Evolutionary conservation across 306 rosid genomes (phyloP).

Genomic region (Argentina anserina): DNA sequence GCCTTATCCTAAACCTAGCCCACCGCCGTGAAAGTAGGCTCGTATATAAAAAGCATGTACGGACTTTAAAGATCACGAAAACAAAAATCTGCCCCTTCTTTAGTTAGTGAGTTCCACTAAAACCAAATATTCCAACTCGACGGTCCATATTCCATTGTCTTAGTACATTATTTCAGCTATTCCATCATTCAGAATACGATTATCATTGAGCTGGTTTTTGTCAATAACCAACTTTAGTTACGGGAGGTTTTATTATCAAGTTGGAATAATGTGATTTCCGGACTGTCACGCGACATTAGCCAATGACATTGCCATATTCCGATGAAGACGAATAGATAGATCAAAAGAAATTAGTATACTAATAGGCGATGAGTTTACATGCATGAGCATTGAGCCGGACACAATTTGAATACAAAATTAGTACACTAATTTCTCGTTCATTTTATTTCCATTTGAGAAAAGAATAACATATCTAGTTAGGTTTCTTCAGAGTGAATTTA

Average conservation of each 20-base stretch:
- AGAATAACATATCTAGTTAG: neutral
- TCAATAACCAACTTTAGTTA: neutral
- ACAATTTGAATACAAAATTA: too few relatives aligned
- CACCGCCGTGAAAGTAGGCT: conserved; percentile 48
- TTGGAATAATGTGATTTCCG: neutral
- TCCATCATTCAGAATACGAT: neutral
- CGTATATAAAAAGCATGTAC: conserved; percentile 17
- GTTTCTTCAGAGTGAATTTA: neutral
- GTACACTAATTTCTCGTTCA: too few relatives aligned
- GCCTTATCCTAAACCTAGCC: conserved; percentile 53
- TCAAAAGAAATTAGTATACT: too few relatives aligned
- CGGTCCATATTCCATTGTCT: conserved; percentile 28
- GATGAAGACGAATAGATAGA: too few relatives aligned
- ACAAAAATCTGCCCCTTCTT: conserved; percentile 11
- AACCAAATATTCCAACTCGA: conserved; percentile 36
- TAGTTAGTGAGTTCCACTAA: conserved; percentile 25
- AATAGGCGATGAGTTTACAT: too few relatives aligned
- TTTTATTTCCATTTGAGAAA: neutral
- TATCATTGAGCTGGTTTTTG: conserved; percentile 11
- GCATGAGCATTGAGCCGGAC: too few relatives aligned
- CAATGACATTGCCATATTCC: neutral
- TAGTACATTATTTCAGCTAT: neutral
- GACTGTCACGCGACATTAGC: neutral
- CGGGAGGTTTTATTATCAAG: neutral
- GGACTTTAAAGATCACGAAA: conserved; percentile 22